Percentiles rank a stretch among this genome's conserved stretches.
Evolutionary conservation across 169 alveolate genomes (phyloP).

Genomic region (Plasmodium knowlesi): DNA sequence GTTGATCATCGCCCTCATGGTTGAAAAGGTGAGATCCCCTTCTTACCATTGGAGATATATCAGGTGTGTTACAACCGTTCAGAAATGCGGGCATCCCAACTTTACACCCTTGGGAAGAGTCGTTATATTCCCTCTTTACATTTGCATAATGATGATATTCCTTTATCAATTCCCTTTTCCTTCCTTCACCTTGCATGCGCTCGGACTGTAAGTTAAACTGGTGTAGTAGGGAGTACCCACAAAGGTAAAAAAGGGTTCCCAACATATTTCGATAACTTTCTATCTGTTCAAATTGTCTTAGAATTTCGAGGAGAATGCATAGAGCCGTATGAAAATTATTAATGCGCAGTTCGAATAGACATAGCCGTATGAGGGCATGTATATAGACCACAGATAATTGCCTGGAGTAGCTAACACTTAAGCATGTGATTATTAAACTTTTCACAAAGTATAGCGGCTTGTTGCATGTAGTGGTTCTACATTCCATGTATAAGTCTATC

Average conservation of each 20-base stretch:
- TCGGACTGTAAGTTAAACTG: slow-evolving; percentile 12
- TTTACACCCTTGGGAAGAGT: not conserved
- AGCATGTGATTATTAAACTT: slow-evolving; percentile 56
- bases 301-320: slow-evolving; percentile 54
- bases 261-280: slow-evolving; percentile 39
- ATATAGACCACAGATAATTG: slow-evolving; percentile 26
- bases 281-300: slow-evolving; percentile 50
- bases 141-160: slow-evolving; percentile 29
- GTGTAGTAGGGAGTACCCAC: slow-evolving; percentile 39
- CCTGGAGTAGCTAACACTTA: slow-evolving; percentile 53
- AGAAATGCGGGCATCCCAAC: not conserved
- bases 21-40: not conserved
- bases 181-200: not conserved
- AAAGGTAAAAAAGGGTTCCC: slow-evolving; percentile 48
- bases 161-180: not conserved
- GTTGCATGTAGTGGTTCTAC: slow-evolving; percentile 13
- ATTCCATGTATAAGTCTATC: slow-evolving; percentile 74
- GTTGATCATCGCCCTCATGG: not conserved
- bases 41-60: not conserved
- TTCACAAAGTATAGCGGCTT: slow-evolving; percentile 62
- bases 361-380: slow-evolving; percentile 34
- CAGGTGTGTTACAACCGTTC: not conserved
- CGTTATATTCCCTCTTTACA: slow-evolving; percentile 11
- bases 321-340: slow-evolving; percentile 13
- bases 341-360: slow-evolving; percentile 73